Evolutionary conservation across 78 protist genomes (phyloP), one percentile per base, ranked within the genome.

Genomic region (Dictyostelium firmibasis): DNA sequence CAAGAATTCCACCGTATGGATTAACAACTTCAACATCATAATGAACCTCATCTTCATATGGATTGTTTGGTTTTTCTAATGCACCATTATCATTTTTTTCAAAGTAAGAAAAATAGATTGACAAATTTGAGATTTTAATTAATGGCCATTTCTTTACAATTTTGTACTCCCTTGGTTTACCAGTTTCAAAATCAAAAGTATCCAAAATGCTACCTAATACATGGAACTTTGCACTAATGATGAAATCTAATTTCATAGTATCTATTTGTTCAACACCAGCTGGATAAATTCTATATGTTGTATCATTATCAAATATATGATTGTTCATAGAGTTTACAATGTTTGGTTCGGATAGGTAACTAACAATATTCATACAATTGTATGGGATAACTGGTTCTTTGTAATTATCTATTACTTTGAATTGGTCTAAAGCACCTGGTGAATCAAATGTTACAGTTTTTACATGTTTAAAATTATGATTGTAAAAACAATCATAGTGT

Each of bases 381-480:
- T 76, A 76, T 76, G 83, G 83, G 2, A 38, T 38, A 41, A 36
- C 2, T 76, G 83, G 83, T n/a, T 23, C 35, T 41, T 36, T 23
- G 3, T n/a, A 20, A 23, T 38, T 18, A 9, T 76, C 83, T 9
- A 36, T 36, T 2, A 76, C 83, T 76, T 76, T 76, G 18, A 36
- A 76, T 41, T 76, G 83, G 38, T 76, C 83, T 4, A 76, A n/a
- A 18, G 83, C 83, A 38, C 83, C 83, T 41, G 83, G 83, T 36
- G 53, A 36, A 76, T 76, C 83, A 9, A 76, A 76, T 29, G 29
- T 38, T 23, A 76, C 57, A 8, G 83, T 76, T 76, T 76, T 76
- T 2, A 76, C 83, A 29, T 76, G 6, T 9, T 18, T 38, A 23
- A 36, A 76, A 8, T 76, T 6, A 9, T 29, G 41, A 36, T 23